Percentiles rank a stretch among this genome's conserved stretches.
These are phyloP conservation scores for Blastobotrys robertii DNA, from an alignment of 805 yeast genomes.

Conservation along the genomic window DNA sequence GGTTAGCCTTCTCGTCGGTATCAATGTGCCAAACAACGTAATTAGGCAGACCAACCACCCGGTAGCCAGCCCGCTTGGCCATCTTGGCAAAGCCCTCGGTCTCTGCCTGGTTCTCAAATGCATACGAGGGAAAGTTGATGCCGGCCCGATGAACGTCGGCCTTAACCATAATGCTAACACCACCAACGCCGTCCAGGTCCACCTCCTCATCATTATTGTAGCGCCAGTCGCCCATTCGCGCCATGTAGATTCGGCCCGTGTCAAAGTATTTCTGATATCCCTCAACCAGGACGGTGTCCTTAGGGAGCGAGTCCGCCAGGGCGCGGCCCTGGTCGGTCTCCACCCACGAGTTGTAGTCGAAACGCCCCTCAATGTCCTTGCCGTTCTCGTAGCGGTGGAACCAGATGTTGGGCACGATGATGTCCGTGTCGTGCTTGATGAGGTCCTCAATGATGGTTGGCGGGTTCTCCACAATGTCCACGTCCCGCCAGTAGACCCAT, in stretches of 20 bases:
- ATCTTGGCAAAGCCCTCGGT: slow-evolving; percentile 83
- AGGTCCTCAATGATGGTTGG: slow-evolving; percentile 70
- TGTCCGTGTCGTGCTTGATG: slow-evolving; percentile 79
- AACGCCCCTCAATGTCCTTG: slow-evolving; percentile 20
- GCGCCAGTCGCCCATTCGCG: slow-evolving; percentile 56
- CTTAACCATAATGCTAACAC: slow-evolving; percentile 80
- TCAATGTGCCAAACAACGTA: slow-evolving; percentile 80
- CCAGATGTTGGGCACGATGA: slow-evolving; percentile 87
- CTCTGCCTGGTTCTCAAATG: slow-evolving; percentile 81
- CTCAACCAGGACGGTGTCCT: slow-evolving; percentile 75
- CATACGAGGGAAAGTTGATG: slow-evolving; percentile 89
- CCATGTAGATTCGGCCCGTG: slow-evolving; percentile 84
- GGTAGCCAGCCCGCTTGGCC: slow-evolving; percentile 68
- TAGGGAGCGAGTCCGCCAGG: slow-evolving; percentile 53
- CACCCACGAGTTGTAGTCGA: slow-evolving; percentile 26
- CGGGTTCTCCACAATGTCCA: slow-evolving; percentile 77
- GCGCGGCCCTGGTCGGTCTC: slow-evolving; percentile 67
- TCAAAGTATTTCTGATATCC: slow-evolving; percentile 81
- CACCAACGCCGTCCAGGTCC: slow-evolving; percentile 86
- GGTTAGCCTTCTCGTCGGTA: slow-evolving; percentile 15
- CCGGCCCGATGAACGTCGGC: slow-evolving; percentile 92
- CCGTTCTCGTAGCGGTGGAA: slow-evolving; percentile 19
- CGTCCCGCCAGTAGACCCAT: slow-evolving; percentile 88
- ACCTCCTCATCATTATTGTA: slow-evolving; percentile 51
- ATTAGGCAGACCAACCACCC: slow-evolving; percentile 83